phyloP scores from a whole-genome alignment of 2,329 filamentous ascomycete genomes.

The Ceratocystiopsis brevicomis region DNA sequence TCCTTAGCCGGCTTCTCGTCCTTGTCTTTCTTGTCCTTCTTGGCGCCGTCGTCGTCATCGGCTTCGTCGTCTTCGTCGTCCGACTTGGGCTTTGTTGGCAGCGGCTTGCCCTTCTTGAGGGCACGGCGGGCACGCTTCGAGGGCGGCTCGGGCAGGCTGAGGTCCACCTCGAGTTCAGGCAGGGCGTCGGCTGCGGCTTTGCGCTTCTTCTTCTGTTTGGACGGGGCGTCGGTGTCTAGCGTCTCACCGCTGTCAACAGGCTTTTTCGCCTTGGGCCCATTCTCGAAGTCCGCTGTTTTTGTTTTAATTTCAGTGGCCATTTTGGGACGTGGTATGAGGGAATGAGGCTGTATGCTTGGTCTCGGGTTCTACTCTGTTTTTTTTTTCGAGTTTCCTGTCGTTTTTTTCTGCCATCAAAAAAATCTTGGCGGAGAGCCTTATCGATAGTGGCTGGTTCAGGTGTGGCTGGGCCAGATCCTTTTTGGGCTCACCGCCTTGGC shows the following conservation, averaged over 20 bases:
- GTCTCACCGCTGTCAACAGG: neutral
- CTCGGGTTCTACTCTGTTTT: neutral
- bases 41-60: neutral
- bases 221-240: constrained; percentile 12
- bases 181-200: constrained; percentile 18
- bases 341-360: too few relatives aligned
- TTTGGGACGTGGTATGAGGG: too few relatives aligned
- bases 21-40: constrained; percentile 22
- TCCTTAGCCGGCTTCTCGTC: too few relatives aligned
- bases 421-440: neutral
- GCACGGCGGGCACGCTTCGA: constrained; percentile 86
- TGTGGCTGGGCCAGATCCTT: too few relatives aligned
- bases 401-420: neutral
- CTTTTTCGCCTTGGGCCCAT: too few relatives aligned
- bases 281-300: neutral
- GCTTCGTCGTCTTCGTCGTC: constrained; percentile 4
- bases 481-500: too few relatives aligned
- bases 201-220: constrained; percentile 60
- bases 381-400: neutral
- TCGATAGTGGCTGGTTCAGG: too few relatives aligned
- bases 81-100: constrained; percentile 23
- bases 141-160: constrained; percentile 75
- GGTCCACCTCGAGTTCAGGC: constrained; percentile 73
- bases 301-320: constrained; percentile 1
- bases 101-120: constrained; percentile 62